Conservation (phyloP, 75 land plant species). For the Pseudotsuga menziesii region DNA sequence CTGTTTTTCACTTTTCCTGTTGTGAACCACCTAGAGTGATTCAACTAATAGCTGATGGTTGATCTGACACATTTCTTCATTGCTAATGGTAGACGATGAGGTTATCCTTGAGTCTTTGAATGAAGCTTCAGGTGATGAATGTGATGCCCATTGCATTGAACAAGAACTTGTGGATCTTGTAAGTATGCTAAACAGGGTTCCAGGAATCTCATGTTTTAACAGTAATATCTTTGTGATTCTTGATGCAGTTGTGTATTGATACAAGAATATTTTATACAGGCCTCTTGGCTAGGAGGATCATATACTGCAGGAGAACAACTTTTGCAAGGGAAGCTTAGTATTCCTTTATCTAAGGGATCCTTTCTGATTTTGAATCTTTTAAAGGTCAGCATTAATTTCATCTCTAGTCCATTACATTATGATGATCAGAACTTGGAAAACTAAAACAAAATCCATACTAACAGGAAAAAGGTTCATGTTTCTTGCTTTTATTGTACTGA, state of each 20-base stretch:
- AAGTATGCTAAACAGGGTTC: constrained; percentile 11
- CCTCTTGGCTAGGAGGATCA: constrained; percentile 49
- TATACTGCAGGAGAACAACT: constrained; percentile 17
- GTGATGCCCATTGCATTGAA: constrained; percentile 22
- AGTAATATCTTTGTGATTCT: background rate
- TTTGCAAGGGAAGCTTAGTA: constrained; percentile 29
- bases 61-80: background rate
- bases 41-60: background rate
- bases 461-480: background rate
- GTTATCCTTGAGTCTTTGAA: constrained; percentile 30
- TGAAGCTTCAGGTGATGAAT: constrained; percentile 13
- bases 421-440: background rate
- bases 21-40: background rate
- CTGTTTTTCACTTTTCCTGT: background rate
- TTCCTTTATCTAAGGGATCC: constrained; percentile 32
- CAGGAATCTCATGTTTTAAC: background rate
- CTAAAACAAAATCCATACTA: background rate
- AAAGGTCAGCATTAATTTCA: constrained; percentile 27
- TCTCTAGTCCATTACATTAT: background rate
- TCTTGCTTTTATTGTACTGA: background rate
- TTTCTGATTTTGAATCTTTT: constrained; percentile 34
- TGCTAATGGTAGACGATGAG: constrained; percentile 24
- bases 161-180: constrained; percentile 48
- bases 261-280: constrained; percentile 23
- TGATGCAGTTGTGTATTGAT: background rate